Conservation (phyloP, 352 stramenopile genomes). For the Globisporangium spinosum region DNA sequence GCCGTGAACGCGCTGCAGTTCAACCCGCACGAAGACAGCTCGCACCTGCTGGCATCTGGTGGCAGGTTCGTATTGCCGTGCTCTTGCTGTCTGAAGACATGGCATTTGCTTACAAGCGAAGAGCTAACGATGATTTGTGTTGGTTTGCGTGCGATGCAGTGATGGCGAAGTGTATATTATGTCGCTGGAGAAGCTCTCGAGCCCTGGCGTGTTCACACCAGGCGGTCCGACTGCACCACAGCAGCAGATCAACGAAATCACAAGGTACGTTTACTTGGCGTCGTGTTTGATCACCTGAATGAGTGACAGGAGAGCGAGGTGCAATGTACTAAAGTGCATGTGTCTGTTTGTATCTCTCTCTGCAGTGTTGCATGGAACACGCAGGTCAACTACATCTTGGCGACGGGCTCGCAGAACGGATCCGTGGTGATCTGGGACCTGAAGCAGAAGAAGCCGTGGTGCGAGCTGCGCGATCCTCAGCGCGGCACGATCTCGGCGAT, state of each 20-base stretch:
- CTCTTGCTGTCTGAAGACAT: not conserved
- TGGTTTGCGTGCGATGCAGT: constrained; percentile 26
- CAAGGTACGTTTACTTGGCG: constrained; percentile 29
- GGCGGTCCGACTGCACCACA: constrained; percentile 58
- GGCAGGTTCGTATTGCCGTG: constrained; percentile 36
- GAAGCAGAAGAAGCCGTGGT: constrained; percentile 98
- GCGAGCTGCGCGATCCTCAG: constrained; percentile 91
- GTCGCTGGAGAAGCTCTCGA: constrained; percentile 89
- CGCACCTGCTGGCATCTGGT: constrained; percentile 92
- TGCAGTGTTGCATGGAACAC: constrained; percentile 96
- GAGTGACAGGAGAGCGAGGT: not conserved
- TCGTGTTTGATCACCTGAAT: not conserved
- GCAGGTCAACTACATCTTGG: constrained; percentile 97
- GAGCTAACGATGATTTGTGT: not conserved
- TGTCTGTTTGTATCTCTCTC: not conserved
- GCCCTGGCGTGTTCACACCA: constrained; percentile 88
- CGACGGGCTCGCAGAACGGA: constrained; percentile 92
- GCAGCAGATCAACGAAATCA: constrained; percentile 83
- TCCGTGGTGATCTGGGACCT: constrained; percentile 97
- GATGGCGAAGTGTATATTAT: constrained; percentile 96
- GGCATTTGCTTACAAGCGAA: not conserved
- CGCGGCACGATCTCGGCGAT: constrained; percentile 90
- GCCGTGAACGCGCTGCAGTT: constrained; percentile 94
- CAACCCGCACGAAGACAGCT: constrained; percentile 92
- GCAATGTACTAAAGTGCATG: not conserved